Base-by-base conservation (phyloP, 2,329 filamentous ascomycete genomes). In the Xylaria sp. region DNA sequence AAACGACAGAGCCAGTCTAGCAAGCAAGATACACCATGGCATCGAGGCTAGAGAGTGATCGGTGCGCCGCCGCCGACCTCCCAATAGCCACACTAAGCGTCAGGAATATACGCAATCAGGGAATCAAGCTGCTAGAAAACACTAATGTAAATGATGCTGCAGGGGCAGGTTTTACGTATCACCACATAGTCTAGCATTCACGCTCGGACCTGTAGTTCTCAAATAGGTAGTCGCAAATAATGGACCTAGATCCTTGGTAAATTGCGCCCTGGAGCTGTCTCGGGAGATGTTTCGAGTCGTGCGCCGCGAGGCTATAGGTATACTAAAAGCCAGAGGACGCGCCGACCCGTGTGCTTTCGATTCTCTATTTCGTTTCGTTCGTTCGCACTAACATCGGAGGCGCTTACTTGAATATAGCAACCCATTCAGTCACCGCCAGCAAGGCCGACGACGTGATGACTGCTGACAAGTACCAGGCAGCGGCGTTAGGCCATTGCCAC, bases 401-500 rank as follows among this genome's bases (percentile, higher is more conserved):
- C 62, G 46, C 46, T 25, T 18, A 18, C 41, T 8, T 23, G 7
- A 69, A 23, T 31, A 34, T 20, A 28, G 20, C 58, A 37, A 34
- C 10, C 52, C 48, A 50, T 23, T n/a, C 41, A 61, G 66, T n/a
- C 63, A 37, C 41, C 18, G 39, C 41, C 31, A 39, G 62, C 23
- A 10, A 66, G 57, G 51, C 55, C n/a, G 51, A 55, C 71, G 41
- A 46, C 41, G 65, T 41, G 56, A 78, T 77, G 76, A 74, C 70
- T 39, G 71, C 74, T 51, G 71, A 73, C 37, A 75, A 62, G 41
- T 63, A 73, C 52, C 74, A 77, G 60, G 71, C 73, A 20, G 73
- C 73, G 41, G 69, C 71, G 3, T 66, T 78, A 39, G 62, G 73
- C 68, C 71, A 73, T 46, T 78, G 77, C 70, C 76, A 78, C 71